Evolutionary conservation across 164 flowering plant genomes (phyloP), one percentile per base, ranked within the genome.

Genomic region (Piper longum): DNA sequence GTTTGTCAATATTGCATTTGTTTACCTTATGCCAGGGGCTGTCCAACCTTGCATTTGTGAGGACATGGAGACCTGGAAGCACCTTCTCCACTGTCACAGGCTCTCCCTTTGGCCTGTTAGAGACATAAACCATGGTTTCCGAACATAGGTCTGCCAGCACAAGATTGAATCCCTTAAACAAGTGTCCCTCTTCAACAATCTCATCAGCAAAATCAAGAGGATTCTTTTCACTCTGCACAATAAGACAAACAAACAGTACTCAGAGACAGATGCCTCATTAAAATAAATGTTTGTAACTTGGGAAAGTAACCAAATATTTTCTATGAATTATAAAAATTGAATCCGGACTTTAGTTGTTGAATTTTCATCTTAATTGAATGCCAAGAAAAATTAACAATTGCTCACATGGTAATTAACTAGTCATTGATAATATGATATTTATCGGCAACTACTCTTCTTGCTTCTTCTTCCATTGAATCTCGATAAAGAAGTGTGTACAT

Each of bases 151-250:
- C 88, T n/a, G 79, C 75, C 41, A 84, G 43, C 51, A 80, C 72
- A 41, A 84, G 81, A 65, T 84, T 84, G 51, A 84, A 84, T n/a
- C 88, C 84, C 72, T 82, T 84, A 64, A 77, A 82, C 41, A 75
- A 67, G 60, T 79, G 73, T n/a, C 76, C 81, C 57, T 79, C 82
- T 65, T 63, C 72, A 39, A 39, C 63, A 65, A 84, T 70, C 62
- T 75, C 79, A 58, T 76, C 56, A 19, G 82, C 86, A 73, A 76
- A 84, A 61, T 81, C 83, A 66, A 42, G 66, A 0, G 85, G 89
- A 65, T 69, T 79, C 77, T 80, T 80, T 41, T 51, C 61, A 66
- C 85, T 67, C 88, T 82, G 72, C 71, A 71, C 36, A 18, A 14
- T 48, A 48, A 48, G 52, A 48, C 14, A 48, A 48, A 48, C 9